Percentiles rank a stretch among this genome's conserved stretches.
phyloP scores from a whole-genome alignment of 352 stramenopile genomes.

The Blastocystis sp. region DNA sequence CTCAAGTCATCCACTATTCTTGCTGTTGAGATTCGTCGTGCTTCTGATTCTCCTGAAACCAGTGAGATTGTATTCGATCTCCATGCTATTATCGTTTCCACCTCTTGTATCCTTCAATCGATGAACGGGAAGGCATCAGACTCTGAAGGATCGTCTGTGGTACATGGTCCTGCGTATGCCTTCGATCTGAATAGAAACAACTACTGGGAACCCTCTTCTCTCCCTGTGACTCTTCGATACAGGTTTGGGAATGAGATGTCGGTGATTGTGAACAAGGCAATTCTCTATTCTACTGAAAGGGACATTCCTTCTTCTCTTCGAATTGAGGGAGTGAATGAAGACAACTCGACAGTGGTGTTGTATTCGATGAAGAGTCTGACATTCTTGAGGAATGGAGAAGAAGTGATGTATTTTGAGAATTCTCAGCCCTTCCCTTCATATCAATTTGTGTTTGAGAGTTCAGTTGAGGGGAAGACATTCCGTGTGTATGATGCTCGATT shows the following conservation, averaged over 20 bases:
- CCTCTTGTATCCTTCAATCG: not conserved
- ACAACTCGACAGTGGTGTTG: not conserved
- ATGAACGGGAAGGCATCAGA: not conserved
- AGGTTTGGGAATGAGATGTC: not conserved
- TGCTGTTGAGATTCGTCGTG: not conserved
- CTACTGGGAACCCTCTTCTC: not conserved
- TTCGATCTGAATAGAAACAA: not conserved
- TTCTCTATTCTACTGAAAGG: not conserved
- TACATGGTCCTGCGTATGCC: not conserved
- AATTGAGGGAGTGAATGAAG: not conserved
- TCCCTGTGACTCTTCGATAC: conserved; percentile 3
- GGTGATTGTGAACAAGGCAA: not conserved
- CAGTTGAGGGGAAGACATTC: not conserved
- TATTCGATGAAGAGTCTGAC: not conserved
- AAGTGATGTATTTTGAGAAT: not conserved
- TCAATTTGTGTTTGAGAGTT: not conserved
- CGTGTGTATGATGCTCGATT: not conserved
- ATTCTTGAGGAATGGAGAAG: not conserved
- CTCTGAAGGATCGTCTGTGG: no score
- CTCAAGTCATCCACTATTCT: not conserved
- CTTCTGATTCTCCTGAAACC: not conserved
- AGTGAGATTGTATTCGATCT: not conserved
- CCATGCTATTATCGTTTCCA: not conserved
- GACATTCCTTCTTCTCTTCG: not conserved
- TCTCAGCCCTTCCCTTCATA: not conserved